phyloP scores from a whole-genome alignment of 306 rosid genomes.

The Corylus heterophylla region DNA sequence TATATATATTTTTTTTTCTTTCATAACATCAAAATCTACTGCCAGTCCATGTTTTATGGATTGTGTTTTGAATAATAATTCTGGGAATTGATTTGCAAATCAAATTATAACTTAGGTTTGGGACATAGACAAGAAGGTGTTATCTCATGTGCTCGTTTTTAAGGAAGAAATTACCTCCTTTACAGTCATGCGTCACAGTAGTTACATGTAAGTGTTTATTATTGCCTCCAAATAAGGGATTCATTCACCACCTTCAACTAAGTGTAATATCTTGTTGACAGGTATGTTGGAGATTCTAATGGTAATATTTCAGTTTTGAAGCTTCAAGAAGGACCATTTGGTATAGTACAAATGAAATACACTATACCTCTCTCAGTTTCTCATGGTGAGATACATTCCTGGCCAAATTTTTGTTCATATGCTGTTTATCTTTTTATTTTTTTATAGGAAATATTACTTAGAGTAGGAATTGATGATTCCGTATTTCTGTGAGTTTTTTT shows the following conservation, averaged over 20 bases:
- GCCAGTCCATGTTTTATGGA: neutral
- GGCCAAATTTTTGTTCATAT: constrained; percentile 5
- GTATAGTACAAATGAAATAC: constrained; percentile 57
- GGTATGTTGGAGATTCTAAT: constrained; percentile 69
- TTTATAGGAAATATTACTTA: neutral
- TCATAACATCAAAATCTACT: neutral
- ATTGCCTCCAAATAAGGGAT: constrained; percentile 9
- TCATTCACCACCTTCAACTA: constrained; percentile 4
- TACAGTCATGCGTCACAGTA: constrained; percentile 53
- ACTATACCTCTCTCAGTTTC: constrained; percentile 65
- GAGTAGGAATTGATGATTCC: neutral
- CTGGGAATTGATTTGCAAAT: constrained; percentile 18
- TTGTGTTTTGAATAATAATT: constrained; percentile 7
- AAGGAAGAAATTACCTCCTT: constrained; percentile 66
- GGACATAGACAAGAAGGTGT: constrained; percentile 65
- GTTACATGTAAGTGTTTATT: constrained; percentile 58
- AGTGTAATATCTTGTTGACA: constrained; percentile 36
- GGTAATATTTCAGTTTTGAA: constrained; percentile 76
- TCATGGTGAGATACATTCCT: constrained; percentile 52
- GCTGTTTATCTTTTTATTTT: neutral
- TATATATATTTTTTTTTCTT: constrained; percentile 5
- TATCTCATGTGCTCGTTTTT: constrained; percentile 45
- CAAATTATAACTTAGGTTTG: constrained; percentile 61
- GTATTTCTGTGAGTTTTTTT: neutral
- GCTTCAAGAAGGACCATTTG: constrained; percentile 59